Base-by-base conservation (phyloP, 2,329 filamentous ascomycete species). In the Colletotrichum orbiculare region DNA sequence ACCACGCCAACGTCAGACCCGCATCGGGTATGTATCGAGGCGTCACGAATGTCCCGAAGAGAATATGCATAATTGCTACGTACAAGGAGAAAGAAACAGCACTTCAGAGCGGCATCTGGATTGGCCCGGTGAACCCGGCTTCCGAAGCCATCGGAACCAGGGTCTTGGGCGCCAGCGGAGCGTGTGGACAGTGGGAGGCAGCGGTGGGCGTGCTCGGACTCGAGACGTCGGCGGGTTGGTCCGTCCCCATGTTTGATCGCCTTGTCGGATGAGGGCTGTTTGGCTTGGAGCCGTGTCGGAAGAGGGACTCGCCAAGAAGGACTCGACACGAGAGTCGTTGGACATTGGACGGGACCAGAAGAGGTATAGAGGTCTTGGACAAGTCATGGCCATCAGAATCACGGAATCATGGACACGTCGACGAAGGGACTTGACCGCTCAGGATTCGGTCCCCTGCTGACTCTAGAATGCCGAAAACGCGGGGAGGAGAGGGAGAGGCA, bases 1-100 rank as follows among this genome's bases (percentile, higher is more conserved):
- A 25, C 12, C 38, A 54, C 37, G 43, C 48, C 60, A 60, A 60
- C 60, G 55, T 64, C 55, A 45, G 48, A 60, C 61, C 61, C 56
- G 56, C 49, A 60, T 45, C 43, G 56, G 56, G 47, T 25, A 25
- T 25, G 25, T 35, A 35, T n/a, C 34, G 39, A n/a, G 47, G n/a
- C 13, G 38, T 6, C 25, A 37, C 35, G 47, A 13, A n/a, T 39
- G 15, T 10, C 25, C 25, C 3, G 25, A 25, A 25, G 25, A 4
- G 4, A 25, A 25, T 5, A 25, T 25, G 25, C 25, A 25, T 25
- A 25, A 13, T 52, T 11, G 8, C 39, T 17, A 15, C n/a, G 48
- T 47, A 42, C 60, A 43, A 48, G 43, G 13, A 38, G 33, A 60
- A 37, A 11, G 43, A 17, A 13, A 38, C 25, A 12, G 55, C 12